Percentiles rank a stretch among this genome's conserved stretches.
phyloP scores from a whole-genome alignment of 257 asterid genomes.

The Apocynum venetum region DNA sequence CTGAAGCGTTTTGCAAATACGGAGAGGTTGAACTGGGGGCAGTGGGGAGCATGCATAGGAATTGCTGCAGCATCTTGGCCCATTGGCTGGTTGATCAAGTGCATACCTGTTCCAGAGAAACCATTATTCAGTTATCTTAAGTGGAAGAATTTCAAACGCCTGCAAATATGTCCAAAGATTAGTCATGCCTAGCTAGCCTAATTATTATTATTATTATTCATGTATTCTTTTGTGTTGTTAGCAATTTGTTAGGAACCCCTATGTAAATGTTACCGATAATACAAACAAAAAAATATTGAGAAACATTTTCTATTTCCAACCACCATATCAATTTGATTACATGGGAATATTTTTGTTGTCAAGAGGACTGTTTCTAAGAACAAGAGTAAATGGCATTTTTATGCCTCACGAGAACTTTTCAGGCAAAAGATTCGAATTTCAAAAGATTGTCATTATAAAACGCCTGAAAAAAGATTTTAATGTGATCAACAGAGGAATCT shows the following conservation, averaged over 20 bases:
- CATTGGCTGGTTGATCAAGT: no score
- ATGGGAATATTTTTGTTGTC: not conserved
- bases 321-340: not conserved
- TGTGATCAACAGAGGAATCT: not conserved
- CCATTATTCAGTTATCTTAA: no score
- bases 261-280: not conserved
- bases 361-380: not conserved
- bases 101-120: no score
- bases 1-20: no score
- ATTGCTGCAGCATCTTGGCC: no score
- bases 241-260: not conserved
- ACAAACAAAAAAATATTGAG: not conserved
- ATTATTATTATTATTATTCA: not conserved
- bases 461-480: no score
- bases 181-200: not conserved
- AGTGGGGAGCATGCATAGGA: no score
- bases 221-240: not conserved
- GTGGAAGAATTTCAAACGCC: constrained; percentile 1
- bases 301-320: not conserved
- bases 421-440: not conserved
- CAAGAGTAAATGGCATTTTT: not conserved
- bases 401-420: not conserved
- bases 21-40: no score
- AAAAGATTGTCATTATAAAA: no score
- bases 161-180: not conserved